Percentiles rank a stretch among this genome's conserved stretches.
Evolutionary conservation across 495 filamentous ascomycete species (phyloP).

Genomic region (Talaromyces borbonicus): DNA sequence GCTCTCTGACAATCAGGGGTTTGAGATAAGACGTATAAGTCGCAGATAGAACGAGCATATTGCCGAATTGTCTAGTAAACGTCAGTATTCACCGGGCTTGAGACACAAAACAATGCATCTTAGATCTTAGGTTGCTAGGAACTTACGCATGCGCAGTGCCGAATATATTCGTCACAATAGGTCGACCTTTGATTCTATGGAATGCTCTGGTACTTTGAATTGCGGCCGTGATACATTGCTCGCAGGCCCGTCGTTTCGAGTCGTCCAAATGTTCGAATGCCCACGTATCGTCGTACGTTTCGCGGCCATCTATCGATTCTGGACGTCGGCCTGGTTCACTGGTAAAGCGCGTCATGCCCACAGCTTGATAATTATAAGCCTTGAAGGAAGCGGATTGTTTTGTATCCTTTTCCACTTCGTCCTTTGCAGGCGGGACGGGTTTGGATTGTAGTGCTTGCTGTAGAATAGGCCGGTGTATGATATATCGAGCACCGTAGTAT

Average conservation of each 20-base stretch:
- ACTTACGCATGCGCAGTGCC: constrained; percentile 96
- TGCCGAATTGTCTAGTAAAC: constrained; percentile 79
- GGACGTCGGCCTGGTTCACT: constrained; percentile 26
- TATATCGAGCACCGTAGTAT: constrained; percentile 84
- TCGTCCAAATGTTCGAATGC: neutral
- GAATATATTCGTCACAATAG: constrained; percentile 87
- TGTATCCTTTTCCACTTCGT: constrained; percentile 2
- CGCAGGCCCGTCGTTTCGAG: constrained; percentile 40
- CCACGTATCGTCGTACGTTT: neutral
- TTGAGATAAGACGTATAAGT: constrained; percentile 53
- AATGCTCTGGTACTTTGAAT: constrained; percentile 82
- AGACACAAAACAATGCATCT: too few relatives aligned
- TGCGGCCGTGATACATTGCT: constrained; percentile 59
- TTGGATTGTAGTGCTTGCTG: constrained; percentile 48
- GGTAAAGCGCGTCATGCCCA: constrained; percentile 24
- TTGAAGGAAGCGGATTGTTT: neutral
- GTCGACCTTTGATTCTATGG: constrained; percentile 56
- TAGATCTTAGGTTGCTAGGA: too few relatives aligned
- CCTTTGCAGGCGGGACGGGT: constrained; percentile 12
- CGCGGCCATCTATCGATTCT: neutral
- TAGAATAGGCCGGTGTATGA: constrained; percentile 79
- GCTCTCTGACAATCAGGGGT: constrained; percentile 37
- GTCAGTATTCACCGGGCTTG: constrained; percentile 8
- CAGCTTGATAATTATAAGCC: constrained; percentile 12
- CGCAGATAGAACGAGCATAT: constrained; percentile 79